These are phyloP conservation scores for Xylaria venustula DNA, from an alignment of 495 filamentous ascomycete species.

Conservation along the genomic window DNA sequence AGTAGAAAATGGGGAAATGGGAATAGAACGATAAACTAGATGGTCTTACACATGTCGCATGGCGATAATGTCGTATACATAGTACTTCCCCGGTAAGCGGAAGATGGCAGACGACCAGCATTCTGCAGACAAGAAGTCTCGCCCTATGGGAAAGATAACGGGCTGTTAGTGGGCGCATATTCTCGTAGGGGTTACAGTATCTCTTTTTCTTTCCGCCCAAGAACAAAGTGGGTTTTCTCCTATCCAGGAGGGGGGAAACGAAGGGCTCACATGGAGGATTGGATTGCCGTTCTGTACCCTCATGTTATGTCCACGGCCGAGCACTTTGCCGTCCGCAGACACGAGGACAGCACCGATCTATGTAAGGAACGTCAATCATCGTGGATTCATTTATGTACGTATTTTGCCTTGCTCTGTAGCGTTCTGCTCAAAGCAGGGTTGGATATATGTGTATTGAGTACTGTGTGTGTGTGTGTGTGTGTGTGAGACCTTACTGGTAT, in stretches of 20 bases:
- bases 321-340: constrained; percentile 65
- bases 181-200: too few species aligned
- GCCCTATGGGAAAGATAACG: constrained; percentile 56
- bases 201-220: too few species aligned
- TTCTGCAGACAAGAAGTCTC: constrained; percentile 80
- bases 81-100: constrained; percentile 66
- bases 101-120: constrained; percentile 71
- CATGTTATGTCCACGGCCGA: constrained; percentile 83
- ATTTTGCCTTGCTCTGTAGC: background rate
- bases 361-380: background rate
- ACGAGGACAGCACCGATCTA: constrained; percentile 76
- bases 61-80: constrained; percentile 89
- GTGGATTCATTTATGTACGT: background rate
- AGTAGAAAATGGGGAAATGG: background rate
- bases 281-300: constrained; percentile 72
- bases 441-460: too few species aligned
- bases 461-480: too few species aligned
- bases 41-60: constrained; percentile 75
- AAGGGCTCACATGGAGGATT: constrained; percentile 73
- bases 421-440: too few species aligned
- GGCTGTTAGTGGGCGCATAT: background rate
- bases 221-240: too few species aligned
- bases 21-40: background rate
- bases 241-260: too few species aligned
- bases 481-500: constrained; percentile 52